These are phyloP conservation scores for Didymella pomorum DNA, from an alignment of 2,329 filamentous ascomycete species.

Conservation along the genomic window DNA sequence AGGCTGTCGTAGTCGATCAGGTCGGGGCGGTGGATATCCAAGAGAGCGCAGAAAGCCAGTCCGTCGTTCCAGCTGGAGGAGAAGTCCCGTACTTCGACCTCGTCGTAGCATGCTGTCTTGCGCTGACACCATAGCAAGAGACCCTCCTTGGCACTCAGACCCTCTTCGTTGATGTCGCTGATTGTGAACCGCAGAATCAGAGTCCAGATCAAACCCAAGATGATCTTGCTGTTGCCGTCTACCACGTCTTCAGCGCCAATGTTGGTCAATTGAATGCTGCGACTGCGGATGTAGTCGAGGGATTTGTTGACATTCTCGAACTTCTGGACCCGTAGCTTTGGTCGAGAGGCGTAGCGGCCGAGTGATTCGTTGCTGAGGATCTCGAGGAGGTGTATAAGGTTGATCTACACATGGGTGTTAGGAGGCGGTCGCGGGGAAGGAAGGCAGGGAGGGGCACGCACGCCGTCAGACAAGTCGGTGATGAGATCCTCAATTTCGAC, in stretches of 20 bases:
- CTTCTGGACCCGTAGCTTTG: slow-evolving; percentile 92
- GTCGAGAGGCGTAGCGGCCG: slow-evolving; percentile 94
- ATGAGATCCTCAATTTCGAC: slow-evolving; percentile 88
- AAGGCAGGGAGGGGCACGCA: slow-evolving; percentile 60
- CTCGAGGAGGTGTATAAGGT: slow-evolving; percentile 96
- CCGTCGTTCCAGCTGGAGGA: slow-evolving; percentile 97
- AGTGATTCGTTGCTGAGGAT: slow-evolving; percentile 94
- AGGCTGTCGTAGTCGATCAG: slow-evolving; percentile 95
- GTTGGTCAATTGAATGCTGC: slow-evolving; percentile 96
- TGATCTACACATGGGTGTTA: slow-evolving; percentile 65
- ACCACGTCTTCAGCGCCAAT: slow-evolving; percentile 98
- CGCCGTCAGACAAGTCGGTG: slow-evolving; percentile 89
- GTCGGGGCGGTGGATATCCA: slow-evolving; percentile 97
- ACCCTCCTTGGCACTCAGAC: slow-evolving; percentile 96
- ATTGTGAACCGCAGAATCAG: slow-evolving; percentile 98
- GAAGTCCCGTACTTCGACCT: slow-evolving; percentile 94
- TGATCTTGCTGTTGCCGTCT: slow-evolving; percentile 97
- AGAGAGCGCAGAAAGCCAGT: slow-evolving; percentile 90
- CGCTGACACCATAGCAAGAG: slow-evolving; percentile 95
- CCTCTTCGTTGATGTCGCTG: slow-evolving; percentile 97
- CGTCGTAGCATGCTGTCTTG: slow-evolving; percentile 98
- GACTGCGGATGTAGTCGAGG: slow-evolving; percentile 88
- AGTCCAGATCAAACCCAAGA: slow-evolving; percentile 96
- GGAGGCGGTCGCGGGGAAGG: slow-evolving; percentile 10
- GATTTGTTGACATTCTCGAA: slow-evolving; percentile 99